Conservation (phyloP, 2,329 filamentous ascomycete species). For the Aspergillus bombycis region DNA sequence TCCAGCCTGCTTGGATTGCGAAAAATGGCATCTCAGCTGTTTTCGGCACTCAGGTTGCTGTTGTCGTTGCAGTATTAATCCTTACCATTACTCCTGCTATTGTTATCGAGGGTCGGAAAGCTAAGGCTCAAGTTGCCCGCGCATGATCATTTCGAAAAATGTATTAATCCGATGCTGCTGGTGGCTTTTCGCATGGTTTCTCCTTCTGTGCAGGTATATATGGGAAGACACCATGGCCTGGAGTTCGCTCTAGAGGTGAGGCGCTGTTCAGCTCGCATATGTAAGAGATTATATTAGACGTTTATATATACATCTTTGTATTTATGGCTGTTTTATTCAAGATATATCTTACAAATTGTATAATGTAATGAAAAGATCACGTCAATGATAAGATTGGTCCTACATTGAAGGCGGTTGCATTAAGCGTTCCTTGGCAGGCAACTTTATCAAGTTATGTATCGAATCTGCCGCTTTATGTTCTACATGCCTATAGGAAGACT, state of each 20-base stretch:
- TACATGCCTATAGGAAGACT: too few species aligned
- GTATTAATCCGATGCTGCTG: background rate
- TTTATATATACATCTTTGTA: background rate
- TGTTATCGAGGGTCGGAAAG: background rate
- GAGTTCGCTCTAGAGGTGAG: background rate
- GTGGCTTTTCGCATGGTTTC: background rate
- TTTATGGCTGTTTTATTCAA: background rate
- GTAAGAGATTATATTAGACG: background rate
- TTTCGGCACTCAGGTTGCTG: constrained; percentile 38
- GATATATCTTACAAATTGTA: background rate
- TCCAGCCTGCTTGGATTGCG: constrained; percentile 40
- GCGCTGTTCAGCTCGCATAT: too few species aligned
- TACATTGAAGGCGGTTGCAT: too few species aligned
- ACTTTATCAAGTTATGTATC: too few species aligned
- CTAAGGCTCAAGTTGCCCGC: background rate
- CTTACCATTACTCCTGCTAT: constrained; percentile 11
- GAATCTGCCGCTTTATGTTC: too few species aligned
- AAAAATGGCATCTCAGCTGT: constrained; percentile 35
- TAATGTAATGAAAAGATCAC: background rate
- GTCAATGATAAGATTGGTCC: background rate
- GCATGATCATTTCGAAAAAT: background rate
- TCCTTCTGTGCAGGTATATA: background rate
- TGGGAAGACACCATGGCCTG: background rate
- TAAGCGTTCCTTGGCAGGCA: too few species aligned
- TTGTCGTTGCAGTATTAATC: constrained; percentile 30